Base-by-base conservation (phyloP, 1,139 yeast genomes). In the Yamadazyma conglobata region DNA sequence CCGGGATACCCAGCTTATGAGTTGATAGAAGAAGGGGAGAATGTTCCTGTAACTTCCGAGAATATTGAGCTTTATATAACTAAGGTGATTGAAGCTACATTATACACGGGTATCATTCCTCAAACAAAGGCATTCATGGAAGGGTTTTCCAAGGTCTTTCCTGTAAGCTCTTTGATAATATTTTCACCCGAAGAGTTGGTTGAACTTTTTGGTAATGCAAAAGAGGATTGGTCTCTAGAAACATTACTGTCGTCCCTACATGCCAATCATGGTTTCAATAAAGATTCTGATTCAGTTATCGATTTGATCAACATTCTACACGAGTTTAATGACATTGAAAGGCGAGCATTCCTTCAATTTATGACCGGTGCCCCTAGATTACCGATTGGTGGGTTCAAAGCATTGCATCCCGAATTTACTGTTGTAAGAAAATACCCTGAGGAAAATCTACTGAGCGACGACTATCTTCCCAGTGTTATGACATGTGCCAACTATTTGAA, bases 401-500 rank as follows among this genome's bases (percentile, higher is more conserved):
- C 86, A 2, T 64, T 91, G 35, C 70, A 74, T 28, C 98, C 98
- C 0, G 82, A 76, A 32, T 71, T 91, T 33, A 91, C 97, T 0
- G 91, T 91, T 25, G 98, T 91, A 2, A 64, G 88, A 42, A 87
- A 87, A 47, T 79, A 73, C 33, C 73, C 83, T 7, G 96, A 89
- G 38, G 78, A 70, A 34, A 77, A 75, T 1, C 52, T 73, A 29
- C 57, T 63, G 12, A 75, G 87, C n/a, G 95, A 91, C 54, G 89
- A 81, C 41, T 88, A 83, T 48, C 64, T 91, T 37, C 98, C 98
- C 2, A 87, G 96, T 59, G 98, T 91, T 3, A 91, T 91, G 98
- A 91, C 98, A 0, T 91, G 98, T 64, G 97, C 95, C 5, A 91
- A 91, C 54, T 91, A 91, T 51, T 69, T 91, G 43, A 91, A 91